Evolutionary conservation across 208 protist genomes (phyloP), one percentile per base, ranked within the genome.

Genomic region (Leishmania mexicana): DNA sequence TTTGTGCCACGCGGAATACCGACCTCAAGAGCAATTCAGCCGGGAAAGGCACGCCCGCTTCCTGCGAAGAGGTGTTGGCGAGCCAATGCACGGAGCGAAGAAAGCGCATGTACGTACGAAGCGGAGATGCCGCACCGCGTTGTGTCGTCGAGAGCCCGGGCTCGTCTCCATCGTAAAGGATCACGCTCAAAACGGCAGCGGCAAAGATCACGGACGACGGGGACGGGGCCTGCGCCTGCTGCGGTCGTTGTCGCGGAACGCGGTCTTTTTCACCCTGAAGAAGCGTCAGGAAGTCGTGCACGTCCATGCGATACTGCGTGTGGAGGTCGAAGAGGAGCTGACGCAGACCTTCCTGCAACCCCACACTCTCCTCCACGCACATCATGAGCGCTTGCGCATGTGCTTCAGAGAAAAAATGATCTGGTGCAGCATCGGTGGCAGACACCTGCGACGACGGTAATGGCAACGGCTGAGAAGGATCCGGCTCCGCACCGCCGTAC

Each of bases 51-150:
- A 76, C 73, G 53, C 70, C 51, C 45, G 45, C 70, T 51, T 74
- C 40, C 70, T 54, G 70, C 45, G 28, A 74, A 54, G 40, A 53
- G 40, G 70, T 35, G 45, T 19, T 35, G 70, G 70, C 11, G 45
- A 74, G 70, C 70, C 70, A 74, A 51, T 74, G 70, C 70, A 53
- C 70, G 17, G 70, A 47, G 70, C 70, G 70, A 74, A 74, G 70
- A 17, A 28, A 13, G 40, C 28, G 70, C 70, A 53, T 74, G 28
- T 54, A 74, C 28, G 42, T 53, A 17, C 21, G 10, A 38, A 74
- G 70, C 45, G 70, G 70, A 15, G 70, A 74, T 19, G 28, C 45
- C 28, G 24, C 70, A 54, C 47, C 70, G 24, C 7, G 5, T 45
- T 2, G 5, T 53, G 6, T 38, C 51, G 40, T 38, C 40, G 45